Percentiles rank a stretch among this genome's conserved stretches.
These are phyloP conservation scores for Pisolithus sp. DNA, from an alignment of 768 basidiomycete genomes.

Conservation along the genomic window DNA sequence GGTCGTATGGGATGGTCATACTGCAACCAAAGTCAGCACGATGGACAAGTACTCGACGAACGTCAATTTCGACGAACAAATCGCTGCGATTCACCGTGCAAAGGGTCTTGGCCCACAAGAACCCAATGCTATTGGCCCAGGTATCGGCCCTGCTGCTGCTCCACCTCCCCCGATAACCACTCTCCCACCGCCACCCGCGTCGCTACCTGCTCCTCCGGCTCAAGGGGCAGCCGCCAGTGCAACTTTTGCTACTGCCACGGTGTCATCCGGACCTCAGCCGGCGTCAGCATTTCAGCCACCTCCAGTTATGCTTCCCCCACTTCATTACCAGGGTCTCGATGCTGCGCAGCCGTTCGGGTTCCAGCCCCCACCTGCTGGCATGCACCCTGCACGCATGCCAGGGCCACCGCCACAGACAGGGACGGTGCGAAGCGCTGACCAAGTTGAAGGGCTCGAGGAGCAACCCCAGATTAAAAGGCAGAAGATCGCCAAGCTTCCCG, in stretches of 20 bases:
- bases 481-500: conserved; percentile 78
- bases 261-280: conserved; percentile 90
- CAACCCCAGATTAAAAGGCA: conserved; percentile 84
- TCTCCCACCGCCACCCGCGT: conserved; percentile 63
- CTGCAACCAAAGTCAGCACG: conserved; percentile 86
- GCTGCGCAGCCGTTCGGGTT: conserved; percentile 75
- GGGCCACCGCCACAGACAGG: conserved; percentile 50
- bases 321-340: conserved; percentile 78
- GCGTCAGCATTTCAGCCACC: conserved; percentile 62
- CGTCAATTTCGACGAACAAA: conserved; percentile 96
- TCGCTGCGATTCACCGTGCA: conserved; percentile 90
- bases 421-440: conserved; percentile 72
- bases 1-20: conserved; percentile 98
- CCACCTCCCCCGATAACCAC: conserved; percentile 56
- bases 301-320: conserved; percentile 78
- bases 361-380: conserved; percentile 60
- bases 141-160: conserved; percentile 76
- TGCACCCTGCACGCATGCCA: conserved; percentile 65
- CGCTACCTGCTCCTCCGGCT: conserved; percentile 64
- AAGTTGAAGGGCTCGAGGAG: conserved; percentile 69
- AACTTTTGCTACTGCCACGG: conserved; percentile 74
- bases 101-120: conserved; percentile 87
- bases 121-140: conserved; percentile 74
- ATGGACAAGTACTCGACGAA: conserved; percentile 90
- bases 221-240: conserved; percentile 40